A percentile compares a stretch with the other conserved stretches of the same genome.
These are phyloP conservation scores for Farysia itapuensis DNA, from an alignment of 1,284 basidiomycete genomes.

Conservation along the genomic window DNA sequence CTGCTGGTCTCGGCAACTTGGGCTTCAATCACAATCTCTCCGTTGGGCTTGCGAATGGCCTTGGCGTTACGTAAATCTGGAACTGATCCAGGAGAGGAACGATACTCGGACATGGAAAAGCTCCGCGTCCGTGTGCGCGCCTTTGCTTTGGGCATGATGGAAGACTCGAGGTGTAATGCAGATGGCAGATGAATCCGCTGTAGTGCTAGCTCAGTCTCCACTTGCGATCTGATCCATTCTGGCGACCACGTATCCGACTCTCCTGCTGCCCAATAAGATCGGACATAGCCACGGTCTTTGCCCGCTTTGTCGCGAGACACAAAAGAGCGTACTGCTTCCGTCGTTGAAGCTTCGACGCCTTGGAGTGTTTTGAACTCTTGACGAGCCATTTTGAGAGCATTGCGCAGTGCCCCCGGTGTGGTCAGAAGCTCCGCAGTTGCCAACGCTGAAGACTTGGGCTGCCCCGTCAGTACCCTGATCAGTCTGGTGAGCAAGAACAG, in stretches of 20 bases:
- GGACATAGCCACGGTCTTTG: background rate
- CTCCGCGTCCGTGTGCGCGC: slow-evolving; percentile 13
- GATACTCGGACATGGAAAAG: slow-evolving; percentile 24
- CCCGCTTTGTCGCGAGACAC: slow-evolving; percentile 1
- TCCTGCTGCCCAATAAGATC: slow-evolving; percentile 13
- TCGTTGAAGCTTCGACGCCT: slow-evolving; percentile 4
- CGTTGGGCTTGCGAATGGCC: slow-evolving; percentile 21
- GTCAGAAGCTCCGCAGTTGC: slow-evolving; percentile 37
- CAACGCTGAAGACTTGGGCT: slow-evolving; percentile 10
- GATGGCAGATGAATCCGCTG: slow-evolving; percentile 16
- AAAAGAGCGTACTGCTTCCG: slow-evolving; percentile 8
- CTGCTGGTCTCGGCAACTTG: slow-evolving; percentile 9
- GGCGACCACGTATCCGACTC: slow-evolving; percentile 36
- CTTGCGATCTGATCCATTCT: slow-evolving; percentile 31
- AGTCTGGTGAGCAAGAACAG: slow-evolving; percentile 19
- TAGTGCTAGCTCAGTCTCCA: slow-evolving; percentile 12
- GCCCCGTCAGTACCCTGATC: slow-evolving; percentile 18
- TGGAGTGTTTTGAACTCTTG: slow-evolving; percentile 40
- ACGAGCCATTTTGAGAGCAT: slow-evolving; percentile 38
- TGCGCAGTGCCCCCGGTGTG: slow-evolving; percentile 24
- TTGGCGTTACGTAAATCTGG: slow-evolving; percentile 16
- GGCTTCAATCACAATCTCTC: slow-evolving; percentile 39
- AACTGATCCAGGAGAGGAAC: slow-evolving; percentile 9
- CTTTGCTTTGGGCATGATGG: background rate
- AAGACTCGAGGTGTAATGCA: background rate